phyloP scores from a whole-genome alignment of 306 rosid genomes.

The Datisca glomerata region DNA sequence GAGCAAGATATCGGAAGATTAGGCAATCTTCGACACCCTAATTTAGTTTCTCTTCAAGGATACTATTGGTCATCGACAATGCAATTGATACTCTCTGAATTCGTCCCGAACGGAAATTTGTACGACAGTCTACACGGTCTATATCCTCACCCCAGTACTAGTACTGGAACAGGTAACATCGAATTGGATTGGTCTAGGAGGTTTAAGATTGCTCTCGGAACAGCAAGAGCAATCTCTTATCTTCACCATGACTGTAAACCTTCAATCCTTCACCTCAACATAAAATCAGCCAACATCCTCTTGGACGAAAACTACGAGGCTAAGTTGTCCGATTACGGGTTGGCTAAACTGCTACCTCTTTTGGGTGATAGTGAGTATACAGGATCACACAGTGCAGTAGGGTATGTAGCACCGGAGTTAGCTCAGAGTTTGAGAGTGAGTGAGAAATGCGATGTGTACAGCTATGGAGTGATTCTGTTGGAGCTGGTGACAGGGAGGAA shows the following conservation, averaged over 20 bases:
- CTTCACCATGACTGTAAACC: conserved; percentile 96
- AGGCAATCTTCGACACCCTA: conserved; percentile 63
- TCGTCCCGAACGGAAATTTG: conserved; percentile 72
- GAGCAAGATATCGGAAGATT: conserved; percentile 85
- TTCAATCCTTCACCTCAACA: conserved; percentile 91
- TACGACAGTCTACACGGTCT: conserved; percentile 75
- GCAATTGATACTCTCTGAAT: conserved; percentile 88
- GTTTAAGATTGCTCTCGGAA: conserved; percentile 76
- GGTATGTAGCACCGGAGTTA: conserved; percentile 94
- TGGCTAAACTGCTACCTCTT: conserved; percentile 83
- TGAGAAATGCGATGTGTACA: conserved; percentile 90
- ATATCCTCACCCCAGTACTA: conserved; percentile 68
- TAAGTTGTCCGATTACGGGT: conserved; percentile 85
- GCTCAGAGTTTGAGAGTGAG: conserved; percentile 81
- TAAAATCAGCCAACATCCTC: conserved; percentile 86
- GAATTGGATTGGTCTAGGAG: conserved; percentile 71
- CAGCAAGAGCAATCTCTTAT: conserved; percentile 77
- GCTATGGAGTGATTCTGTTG: conserved; percentile 88
- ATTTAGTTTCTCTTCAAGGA: conserved; percentile 81
- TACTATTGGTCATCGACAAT: conserved; percentile 92
- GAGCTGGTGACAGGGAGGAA: conserved; percentile 95
- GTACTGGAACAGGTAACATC: conserved; percentile 56
- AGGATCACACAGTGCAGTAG: conserved; percentile 72
- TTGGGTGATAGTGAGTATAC: conserved; percentile 70
- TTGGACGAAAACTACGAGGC: conserved; percentile 65